Percentiles rank a stretch among this genome's conserved stretches.
Evolutionary conservation across 176 grass and related monocot genomes (phyloP).

Genomic region (Bothriochloa decipiens): DNA sequence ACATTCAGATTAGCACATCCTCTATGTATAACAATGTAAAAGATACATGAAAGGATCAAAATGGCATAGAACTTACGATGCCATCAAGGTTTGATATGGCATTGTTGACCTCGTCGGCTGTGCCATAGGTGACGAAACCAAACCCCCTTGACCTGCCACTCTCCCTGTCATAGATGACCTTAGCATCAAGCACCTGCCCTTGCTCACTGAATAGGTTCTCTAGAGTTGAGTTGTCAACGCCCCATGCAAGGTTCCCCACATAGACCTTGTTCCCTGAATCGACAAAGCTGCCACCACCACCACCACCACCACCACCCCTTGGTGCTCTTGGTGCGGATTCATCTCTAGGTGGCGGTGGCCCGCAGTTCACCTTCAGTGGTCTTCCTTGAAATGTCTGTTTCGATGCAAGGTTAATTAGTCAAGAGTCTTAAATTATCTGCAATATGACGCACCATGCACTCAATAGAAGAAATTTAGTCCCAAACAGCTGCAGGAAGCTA

Average conservation of each 20-base stretch:
- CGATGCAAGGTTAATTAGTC: constrained; percentile 7
- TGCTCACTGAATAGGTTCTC: constrained; percentile 87
- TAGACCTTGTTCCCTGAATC: constrained; percentile 70
- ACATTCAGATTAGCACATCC: not conserved
- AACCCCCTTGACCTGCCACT: constrained; percentile 94
- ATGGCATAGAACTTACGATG: constrained; percentile 55
- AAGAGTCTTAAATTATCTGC: constrained; percentile 1
- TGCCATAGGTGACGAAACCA: constrained; percentile 85
- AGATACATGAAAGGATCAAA: not conserved
- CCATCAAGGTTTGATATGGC: constrained; percentile 86
- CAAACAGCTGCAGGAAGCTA: not conserved
- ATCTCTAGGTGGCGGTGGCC: constrained; percentile 72
- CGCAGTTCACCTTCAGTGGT: constrained; percentile 72
- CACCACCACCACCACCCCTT: constrained; percentile 37
- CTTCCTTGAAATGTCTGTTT: constrained; percentile 81
- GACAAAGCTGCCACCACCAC: constrained; percentile 15
- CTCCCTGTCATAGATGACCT: constrained; percentile 85
- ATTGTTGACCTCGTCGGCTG: constrained; percentile 63
- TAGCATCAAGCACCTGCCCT: constrained; percentile 77
- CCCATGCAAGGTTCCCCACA: constrained; percentile 92
- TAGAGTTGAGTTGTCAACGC: constrained; percentile 83
- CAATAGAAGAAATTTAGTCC: constrained; percentile 14
- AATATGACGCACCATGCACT: not conserved
- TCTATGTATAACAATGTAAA: not conserved
- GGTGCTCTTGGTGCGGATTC: constrained; percentile 57